Evolutionary conservation across 2,329 filamentous ascomycete genomes (phyloP).

Genomic region (Neodidymelliopsis sp.): DNA sequence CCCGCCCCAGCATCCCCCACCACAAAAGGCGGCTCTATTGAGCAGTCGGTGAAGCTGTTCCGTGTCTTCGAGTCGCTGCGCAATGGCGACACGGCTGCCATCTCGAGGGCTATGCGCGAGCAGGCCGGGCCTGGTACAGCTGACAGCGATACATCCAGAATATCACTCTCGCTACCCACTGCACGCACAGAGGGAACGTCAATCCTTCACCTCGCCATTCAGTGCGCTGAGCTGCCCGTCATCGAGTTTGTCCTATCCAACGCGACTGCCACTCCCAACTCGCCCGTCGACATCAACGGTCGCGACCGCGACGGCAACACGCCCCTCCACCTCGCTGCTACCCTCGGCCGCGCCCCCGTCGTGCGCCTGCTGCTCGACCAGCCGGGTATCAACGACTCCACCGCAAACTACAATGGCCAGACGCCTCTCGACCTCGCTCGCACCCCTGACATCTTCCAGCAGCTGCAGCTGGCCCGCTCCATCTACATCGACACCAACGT

Average conservation of each 20-base stretch:
- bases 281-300: constrained; percentile 82
- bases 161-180: constrained; percentile 52
- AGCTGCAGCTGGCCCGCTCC: constrained; percentile 87
- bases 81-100: constrained; percentile 87
- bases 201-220: constrained; percentile 90
- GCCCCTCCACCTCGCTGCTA: constrained; percentile 85
- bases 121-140: constrained; percentile 47
- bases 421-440: constrained; percentile 87
- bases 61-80: constrained; percentile 91
- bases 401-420: constrained; percentile 84
- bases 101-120: constrained; percentile 83
- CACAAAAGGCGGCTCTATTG: constrained; percentile 64
- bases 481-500: constrained; percentile 89
- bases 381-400: constrained; percentile 83
- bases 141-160: constrained; percentile 64
- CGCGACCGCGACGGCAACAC: constrained; percentile 95
- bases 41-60: constrained; percentile 94
- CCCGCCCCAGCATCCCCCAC: constrained; percentile 38
- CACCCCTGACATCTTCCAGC: constrained; percentile 94
- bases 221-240: constrained; percentile 91
- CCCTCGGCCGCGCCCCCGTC: constrained; percentile 79
- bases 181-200: constrained; percentile 77
- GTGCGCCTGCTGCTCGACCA: constrained; percentile 86
- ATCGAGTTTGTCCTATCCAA: constrained; percentile 91
- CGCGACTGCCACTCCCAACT: constrained; percentile 58